Conservation (phyloP, 208 protist genomes). For the Leishmania turanica region DNA sequence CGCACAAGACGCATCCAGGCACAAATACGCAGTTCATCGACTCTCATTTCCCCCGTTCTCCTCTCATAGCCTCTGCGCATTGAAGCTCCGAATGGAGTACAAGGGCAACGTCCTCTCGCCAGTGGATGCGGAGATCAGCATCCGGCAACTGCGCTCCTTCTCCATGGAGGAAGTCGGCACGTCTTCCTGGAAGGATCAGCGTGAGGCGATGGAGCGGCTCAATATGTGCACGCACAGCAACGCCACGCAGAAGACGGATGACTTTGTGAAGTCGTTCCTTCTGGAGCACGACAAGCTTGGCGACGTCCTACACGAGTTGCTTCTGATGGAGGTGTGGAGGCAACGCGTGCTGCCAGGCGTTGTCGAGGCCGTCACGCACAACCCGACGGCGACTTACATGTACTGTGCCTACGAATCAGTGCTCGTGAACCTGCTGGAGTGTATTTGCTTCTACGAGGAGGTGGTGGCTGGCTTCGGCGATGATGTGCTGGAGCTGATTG, state of each 20-base stretch:
- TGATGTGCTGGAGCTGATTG: constrained; percentile 87
- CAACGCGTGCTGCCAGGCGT: constrained; percentile 71
- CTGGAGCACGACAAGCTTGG: constrained; percentile 80
- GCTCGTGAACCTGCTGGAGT: constrained; percentile 90
- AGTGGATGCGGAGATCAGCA: constrained; percentile 68
- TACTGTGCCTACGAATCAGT: constrained; percentile 85
- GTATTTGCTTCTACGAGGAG: constrained; percentile 88
- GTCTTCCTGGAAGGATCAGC: constrained; percentile 82
- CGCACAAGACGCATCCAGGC: neutral
- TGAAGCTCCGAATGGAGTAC: constrained; percentile 63
- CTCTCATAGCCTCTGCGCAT: neutral
- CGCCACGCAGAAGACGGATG: constrained; percentile 79
- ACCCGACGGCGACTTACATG: constrained; percentile 82
- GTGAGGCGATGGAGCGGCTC: constrained; percentile 74
- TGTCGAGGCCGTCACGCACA: constrained; percentile 46
- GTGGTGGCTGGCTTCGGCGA: constrained; percentile 75
- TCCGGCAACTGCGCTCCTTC: constrained; percentile 72
- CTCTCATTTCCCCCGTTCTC: no score
- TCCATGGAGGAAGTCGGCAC: constrained; percentile 65
- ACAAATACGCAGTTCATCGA: neutral
- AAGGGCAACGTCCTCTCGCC: constrained; percentile 50
- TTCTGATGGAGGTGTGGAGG: constrained; percentile 88
- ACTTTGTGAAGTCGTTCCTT: constrained; percentile 85
- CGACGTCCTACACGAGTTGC: constrained; percentile 79
- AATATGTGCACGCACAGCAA: constrained; percentile 94